Evolutionary conservation across 2,329 filamentous ascomycete species (phyloP).

Genomic region (Diaporthe aspalathi): DNA sequence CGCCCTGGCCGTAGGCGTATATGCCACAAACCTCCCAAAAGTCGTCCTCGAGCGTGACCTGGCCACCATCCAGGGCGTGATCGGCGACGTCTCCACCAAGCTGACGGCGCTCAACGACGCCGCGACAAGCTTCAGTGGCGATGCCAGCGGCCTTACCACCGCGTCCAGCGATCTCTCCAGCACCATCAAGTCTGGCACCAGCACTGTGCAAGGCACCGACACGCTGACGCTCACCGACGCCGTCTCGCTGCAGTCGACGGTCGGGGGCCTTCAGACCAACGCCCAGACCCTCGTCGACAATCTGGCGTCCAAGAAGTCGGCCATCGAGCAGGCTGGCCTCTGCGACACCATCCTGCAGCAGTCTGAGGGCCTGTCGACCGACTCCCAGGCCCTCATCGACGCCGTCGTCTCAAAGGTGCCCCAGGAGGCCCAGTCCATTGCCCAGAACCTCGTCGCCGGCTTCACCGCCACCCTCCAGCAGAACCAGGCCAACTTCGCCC

Average conservation of each 20-base stretch:
- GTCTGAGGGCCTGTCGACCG: constrained; percentile 21
- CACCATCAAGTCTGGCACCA: constrained; percentile 50
- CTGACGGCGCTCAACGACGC: constrained; percentile 42
- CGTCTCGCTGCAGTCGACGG: constrained; percentile 39
- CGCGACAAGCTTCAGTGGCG: constrained; percentile 44
- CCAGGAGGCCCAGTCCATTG: constrained; percentile 35
- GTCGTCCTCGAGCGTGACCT: constrained; percentile 50
- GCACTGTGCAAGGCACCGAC: constrained; percentile 51
- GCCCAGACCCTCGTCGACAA: constrained; percentile 29
- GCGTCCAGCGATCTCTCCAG: constrained; percentile 17
- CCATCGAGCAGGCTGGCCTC: constrained; percentile 33
- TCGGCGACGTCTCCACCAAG: constrained; percentile 60
- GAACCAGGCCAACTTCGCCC: constrained; percentile 58
- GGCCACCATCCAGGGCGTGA: constrained; percentile 68
- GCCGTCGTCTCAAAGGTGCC: constrained; percentile 38
- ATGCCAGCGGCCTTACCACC: constrained; percentile 47
- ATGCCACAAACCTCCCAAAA: constrained; percentile 36
- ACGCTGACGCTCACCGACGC: constrained; percentile 38
- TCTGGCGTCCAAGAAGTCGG: constrained; percentile 35
- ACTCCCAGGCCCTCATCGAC: constrained; percentile 36
- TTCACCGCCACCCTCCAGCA: constrained; percentile 65
- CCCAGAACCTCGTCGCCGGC: constrained; percentile 38
- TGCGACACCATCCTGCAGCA: constrained; percentile 33
- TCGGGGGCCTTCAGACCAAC: constrained; percentile 21
- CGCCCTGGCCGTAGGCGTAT: constrained; percentile 33